Evolutionary conservation across 495 filamentous ascomycete genomes (phyloP).

Genomic region (Trichocladium antarcticum): DNA sequence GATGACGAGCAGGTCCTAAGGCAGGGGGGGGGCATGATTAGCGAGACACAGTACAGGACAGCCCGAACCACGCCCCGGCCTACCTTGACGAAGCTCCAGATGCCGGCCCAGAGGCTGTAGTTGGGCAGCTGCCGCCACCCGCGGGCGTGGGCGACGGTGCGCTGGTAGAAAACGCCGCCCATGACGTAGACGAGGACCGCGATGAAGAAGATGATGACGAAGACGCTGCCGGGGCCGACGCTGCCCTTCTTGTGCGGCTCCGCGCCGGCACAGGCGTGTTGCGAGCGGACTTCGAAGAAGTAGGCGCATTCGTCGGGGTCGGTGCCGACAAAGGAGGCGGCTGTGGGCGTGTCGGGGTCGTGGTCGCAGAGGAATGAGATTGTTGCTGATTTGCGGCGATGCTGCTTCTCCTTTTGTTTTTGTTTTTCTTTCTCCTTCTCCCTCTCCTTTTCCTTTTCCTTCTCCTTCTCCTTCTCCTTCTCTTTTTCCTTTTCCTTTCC

Average conservation of each 20-base stretch:
- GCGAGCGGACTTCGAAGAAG: conserved; percentile 88
- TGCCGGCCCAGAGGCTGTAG: conserved; percentile 83
- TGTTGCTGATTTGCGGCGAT: conserved; percentile 67
- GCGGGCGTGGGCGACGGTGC: conserved; percentile 86
- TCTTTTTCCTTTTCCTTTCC: conserved; percentile 23
- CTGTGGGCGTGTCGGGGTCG: conserved; percentile 48
- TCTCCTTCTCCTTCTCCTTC: conserved; percentile 20
- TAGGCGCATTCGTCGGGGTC: conserved; percentile 86
- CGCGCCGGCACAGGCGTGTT: conserved; percentile 62
- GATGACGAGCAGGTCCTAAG: conserved; percentile 73
- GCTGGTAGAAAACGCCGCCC: conserved; percentile 89
- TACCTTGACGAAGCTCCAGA: conserved; percentile 74
- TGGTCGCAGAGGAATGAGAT: conserved; percentile 91
- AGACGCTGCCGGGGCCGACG: conserved; percentile 78
- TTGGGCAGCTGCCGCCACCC: conserved; percentile 96
- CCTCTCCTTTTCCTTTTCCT: conserved; percentile 9
- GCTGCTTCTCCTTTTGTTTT: conserved; percentile 31
- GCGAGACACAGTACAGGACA: background rate
- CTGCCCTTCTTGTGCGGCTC: conserved; percentile 50
- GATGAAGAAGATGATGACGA: conserved; percentile 81
- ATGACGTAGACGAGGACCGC: conserved; percentile 79
- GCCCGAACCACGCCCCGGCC: conserved; percentile 9
- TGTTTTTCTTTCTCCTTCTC: conserved; percentile 16
- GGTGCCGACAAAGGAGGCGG: conserved; percentile 71
- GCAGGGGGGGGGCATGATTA: too few relatives aligned